Evolutionary conservation across 1,139 yeast species (phyloP).

Genomic region (Blastobotrys persicus): DNA sequence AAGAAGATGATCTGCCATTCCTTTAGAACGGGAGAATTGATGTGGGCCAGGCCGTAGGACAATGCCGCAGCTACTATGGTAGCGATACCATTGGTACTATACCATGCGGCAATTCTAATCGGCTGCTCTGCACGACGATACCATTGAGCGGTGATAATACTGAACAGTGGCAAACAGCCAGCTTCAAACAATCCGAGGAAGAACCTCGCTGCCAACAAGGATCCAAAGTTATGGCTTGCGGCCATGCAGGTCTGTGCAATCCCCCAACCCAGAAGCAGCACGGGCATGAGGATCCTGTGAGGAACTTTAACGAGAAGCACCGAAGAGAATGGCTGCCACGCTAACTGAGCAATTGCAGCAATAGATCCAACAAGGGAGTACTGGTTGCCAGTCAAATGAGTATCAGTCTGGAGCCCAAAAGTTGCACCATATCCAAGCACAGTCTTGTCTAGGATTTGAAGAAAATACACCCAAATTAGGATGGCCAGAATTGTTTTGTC

Average conservation of each 20-base stretch:
- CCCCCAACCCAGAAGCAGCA: not conserved
- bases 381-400: not conserved
- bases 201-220: conserved; percentile 36
- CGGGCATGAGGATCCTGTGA: not conserved
- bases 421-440: not conserved
- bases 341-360: not conserved
- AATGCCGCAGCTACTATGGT: conserved; percentile 37
- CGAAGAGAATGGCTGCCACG: not conserved
- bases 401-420: not conserved
- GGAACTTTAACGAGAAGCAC: not conserved
- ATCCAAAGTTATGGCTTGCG: conserved; percentile 44
- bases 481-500: not conserved
- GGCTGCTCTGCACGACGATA: conserved; percentile 39
- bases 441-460: not conserved
- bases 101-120: conserved; percentile 56
- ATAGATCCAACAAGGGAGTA: not conserved
- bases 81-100: conserved; percentile 41
- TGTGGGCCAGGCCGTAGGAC: conserved; percentile 40
- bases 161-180: conserved; percentile 53
- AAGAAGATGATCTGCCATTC: conserved; percentile 59
- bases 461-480: not conserved
- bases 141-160: conserved; percentile 26
- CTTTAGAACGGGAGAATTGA: conserved; percentile 42
- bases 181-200: conserved; percentile 59
- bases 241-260: conserved; percentile 46